Percentiles rank a stretch among this genome's conserved stretches.
These are phyloP conservation scores for Corniculantispora saksenae DNA, from an alignment of 2,329 filamentous ascomycete species.

Conservation along the genomic window DNA sequence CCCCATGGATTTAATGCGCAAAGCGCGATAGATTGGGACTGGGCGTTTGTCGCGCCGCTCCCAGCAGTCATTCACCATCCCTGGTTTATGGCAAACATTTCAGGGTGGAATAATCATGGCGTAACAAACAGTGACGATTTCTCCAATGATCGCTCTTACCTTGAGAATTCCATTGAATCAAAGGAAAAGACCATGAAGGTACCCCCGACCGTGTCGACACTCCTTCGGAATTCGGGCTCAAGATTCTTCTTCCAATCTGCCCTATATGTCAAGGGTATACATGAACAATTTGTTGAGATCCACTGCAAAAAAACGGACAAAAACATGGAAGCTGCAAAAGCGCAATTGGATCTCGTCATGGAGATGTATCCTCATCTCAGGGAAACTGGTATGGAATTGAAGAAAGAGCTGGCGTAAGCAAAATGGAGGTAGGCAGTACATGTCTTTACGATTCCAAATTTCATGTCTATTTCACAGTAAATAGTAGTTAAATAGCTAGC, in stretches of 20 bases:
- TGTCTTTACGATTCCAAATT: too few relatives aligned
- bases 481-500: too few relatives aligned
- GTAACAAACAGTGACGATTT: not conserved
- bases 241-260: conserved; percentile 15
- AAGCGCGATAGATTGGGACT: conserved; percentile 15
- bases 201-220: not conserved
- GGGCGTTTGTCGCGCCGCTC: conserved; percentile 6
- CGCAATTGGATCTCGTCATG: not conserved
- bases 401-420: not conserved
- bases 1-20: not conserved
- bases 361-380: not conserved
- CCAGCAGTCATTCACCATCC: conserved; percentile 12
- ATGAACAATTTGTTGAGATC: conserved; percentile 4
- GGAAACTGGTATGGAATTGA: not conserved
- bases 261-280: conserved; percentile 6
- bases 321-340: conserved; percentile 3
- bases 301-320: conserved; percentile 4
- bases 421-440: not conserved
- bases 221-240: not conserved
- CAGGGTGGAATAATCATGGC: conserved; percentile 7
- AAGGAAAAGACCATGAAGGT: not conserved
- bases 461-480: too few relatives aligned
- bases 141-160: not conserved
- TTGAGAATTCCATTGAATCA: conserved; percentile 6
- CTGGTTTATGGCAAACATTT: conserved; percentile 10